Evolutionary conservation across 768 basidiomycete species (phyloP).

Genomic region (Trametes villosa): DNA sequence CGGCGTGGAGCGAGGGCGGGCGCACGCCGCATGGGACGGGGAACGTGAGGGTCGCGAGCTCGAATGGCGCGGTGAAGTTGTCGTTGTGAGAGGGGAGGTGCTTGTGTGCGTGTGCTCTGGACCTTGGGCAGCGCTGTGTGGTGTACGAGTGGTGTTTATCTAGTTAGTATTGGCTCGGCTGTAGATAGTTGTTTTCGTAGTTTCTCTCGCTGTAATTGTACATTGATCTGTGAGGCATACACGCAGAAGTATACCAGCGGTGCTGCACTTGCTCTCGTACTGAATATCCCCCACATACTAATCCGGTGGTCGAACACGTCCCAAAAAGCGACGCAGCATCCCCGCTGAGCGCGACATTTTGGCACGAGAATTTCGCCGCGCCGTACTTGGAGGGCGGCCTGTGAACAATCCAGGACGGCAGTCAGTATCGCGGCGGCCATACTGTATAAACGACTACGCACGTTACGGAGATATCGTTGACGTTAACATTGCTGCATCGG

Average conservation of each 20-base stretch:
- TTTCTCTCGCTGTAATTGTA: background rate
- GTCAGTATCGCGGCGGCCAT: background rate
- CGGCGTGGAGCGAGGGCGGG: background rate
- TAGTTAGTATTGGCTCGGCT: background rate
- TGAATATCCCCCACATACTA: background rate
- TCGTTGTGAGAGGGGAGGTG: background rate
- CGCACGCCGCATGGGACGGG: background rate
- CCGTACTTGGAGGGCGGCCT: conserved; percentile 45
- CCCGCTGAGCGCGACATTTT: conserved; percentile 55
- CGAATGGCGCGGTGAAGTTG: conserved; percentile 1
- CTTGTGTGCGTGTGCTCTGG: too few species aligned
- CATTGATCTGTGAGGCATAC: background rate
- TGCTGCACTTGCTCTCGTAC: background rate
- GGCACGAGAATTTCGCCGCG: conserved; percentile 52
- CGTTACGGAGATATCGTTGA: conserved; percentile 51
- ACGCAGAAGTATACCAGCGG: too few species aligned
- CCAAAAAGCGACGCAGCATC: conserved; percentile 50
- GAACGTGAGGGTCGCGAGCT: conserved; percentile 4
- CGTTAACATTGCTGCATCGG: conserved; percentile 53
- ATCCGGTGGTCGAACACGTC: conserved; percentile 28
- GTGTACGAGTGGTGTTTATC: background rate
- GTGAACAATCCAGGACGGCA: background rate
- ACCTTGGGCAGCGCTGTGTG: too few species aligned
- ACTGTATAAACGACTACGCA: conserved; percentile 32
- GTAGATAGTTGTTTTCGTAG: background rate